Evolutionary conservation across 2,329 filamentous ascomycete species (phyloP), one percentile per base, ranked within the genome.

Genomic region (Colletotrichum incanum): DNA sequence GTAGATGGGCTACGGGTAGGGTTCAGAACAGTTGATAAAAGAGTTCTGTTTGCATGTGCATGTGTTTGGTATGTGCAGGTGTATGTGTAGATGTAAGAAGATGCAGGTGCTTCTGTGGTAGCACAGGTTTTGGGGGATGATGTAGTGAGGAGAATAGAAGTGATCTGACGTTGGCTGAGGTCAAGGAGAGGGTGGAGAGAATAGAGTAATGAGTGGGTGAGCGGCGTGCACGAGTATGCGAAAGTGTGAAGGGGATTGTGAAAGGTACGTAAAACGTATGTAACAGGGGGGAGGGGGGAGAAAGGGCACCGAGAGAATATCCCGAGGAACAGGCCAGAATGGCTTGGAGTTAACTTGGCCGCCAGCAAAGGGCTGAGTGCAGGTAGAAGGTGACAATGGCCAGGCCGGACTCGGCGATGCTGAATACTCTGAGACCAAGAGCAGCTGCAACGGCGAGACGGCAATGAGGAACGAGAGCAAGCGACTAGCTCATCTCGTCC

Each of bases 251-350:
- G 45, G 65, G 39, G 70, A 64, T 34, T 41, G 34, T 14, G 41
- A 63, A 45, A 50, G 60, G 54, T 70, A 69, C 58, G 69, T 72
- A 72, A 72, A 72, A 65, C 20, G 37, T 69, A 72, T 16, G 59
- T 60, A 72, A 60, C 60, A 63, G 59, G 59, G 60, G 23, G 23
- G 11, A 39, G 14, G 28, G 54, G 26, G 63, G 12, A 64, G 5
- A 67, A 39, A 58, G 43, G 34, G 49, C 45, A 54, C 65, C 60
- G 65, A 65, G 60, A 70, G 39, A 39, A 37, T 60, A 69, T 69
- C 50, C 65, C 65, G 65, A 69, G 65, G 69, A 39, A 72, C 34
- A 59, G 23, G 49, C 34, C 41, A 66, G 14, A 31, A 14, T 20
- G 14, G 18, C 39, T 26, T 37, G 26, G 26, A 37, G 50, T 23